Conservation (phyloP, 1,139 yeast genomes). For the Arxiozyma bovina region DNA sequence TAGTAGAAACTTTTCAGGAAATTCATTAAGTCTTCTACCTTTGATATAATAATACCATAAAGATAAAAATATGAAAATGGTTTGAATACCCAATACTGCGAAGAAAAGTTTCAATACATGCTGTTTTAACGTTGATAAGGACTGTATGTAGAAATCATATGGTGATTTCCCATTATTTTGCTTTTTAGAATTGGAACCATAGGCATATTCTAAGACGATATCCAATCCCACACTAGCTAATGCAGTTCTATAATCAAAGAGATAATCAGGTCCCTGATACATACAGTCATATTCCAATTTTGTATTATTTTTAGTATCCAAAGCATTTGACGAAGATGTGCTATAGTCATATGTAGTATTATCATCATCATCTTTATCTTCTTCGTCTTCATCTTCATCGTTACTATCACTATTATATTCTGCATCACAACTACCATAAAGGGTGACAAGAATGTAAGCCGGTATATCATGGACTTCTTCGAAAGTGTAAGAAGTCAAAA, state of each 20-base stretch:
- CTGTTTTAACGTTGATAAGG: conserved; percentile 10
- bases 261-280: conserved; percentile 13
- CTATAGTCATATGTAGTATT: neutral
- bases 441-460: conserved; percentile 19
- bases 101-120: conserved; percentile 17
- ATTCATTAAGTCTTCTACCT: conserved; percentile 17
- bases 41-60: conserved; percentile 25
- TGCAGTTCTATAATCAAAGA: conserved; percentile 26
- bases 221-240: conserved; percentile 21
- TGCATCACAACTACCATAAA: conserved; percentile 25
- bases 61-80: conserved; percentile 11
- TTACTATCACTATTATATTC: conserved; percentile 2
- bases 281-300: conserved; percentile 13
- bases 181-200: conserved; percentile 5
- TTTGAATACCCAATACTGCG: conserved; percentile 13
- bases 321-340: conserved; percentile 1
- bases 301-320: conserved; percentile 9
- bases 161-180: neutral
- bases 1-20: conserved; percentile 17
- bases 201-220: conserved; percentile 27
- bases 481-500: conserved; percentile 23
- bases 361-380: too few species aligned
- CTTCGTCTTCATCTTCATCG: neutral
- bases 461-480: conserved; percentile 23
- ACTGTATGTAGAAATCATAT: conserved; percentile 14